phyloP scores from a whole-genome alignment of 257 asterid genomes.

The Datura wrightii region DNA sequence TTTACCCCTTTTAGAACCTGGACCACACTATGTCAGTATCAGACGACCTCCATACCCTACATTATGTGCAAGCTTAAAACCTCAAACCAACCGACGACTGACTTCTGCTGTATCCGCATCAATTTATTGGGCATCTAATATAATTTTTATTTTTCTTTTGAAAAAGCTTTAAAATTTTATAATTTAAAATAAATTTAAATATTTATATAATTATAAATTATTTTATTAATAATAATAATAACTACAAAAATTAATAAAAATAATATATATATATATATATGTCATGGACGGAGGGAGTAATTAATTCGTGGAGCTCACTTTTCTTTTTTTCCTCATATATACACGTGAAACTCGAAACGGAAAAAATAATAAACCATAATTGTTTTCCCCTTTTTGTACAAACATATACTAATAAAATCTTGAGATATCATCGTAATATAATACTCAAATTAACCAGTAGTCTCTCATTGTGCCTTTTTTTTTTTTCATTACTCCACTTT shows the following conservation, averaged over 20 bases:
- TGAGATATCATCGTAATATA: not conserved
- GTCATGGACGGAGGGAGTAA: too few species aligned
- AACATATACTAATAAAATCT: not conserved
- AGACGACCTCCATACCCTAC: not conserved
- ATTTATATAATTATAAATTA: too few species aligned
- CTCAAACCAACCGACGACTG: not conserved
- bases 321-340: rapidly evolving
- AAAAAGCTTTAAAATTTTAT: too few species aligned
- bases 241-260: too few species aligned
- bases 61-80: not conserved
- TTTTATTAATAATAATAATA: too few species aligned
- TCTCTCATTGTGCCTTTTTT: not conserved
- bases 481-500: not conserved
- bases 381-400: not conserved
- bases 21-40: not conserved
- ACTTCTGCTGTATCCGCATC: too few species aligned
- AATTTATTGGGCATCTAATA: too few species aligned
- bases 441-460: not conserved
- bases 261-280: too few species aligned
- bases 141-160: too few species aligned
- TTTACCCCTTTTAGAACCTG: not conserved
- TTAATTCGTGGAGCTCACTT: not conserved
- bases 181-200: too few species aligned
- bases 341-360: not conserved
- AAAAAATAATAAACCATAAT: not conserved